A percentile compares a stretch with the other conserved stretches of the same genome.
Conservation (phyloP, 768 basidiomycete genomes). For the Mycena olivaceomarginata region DNA sequence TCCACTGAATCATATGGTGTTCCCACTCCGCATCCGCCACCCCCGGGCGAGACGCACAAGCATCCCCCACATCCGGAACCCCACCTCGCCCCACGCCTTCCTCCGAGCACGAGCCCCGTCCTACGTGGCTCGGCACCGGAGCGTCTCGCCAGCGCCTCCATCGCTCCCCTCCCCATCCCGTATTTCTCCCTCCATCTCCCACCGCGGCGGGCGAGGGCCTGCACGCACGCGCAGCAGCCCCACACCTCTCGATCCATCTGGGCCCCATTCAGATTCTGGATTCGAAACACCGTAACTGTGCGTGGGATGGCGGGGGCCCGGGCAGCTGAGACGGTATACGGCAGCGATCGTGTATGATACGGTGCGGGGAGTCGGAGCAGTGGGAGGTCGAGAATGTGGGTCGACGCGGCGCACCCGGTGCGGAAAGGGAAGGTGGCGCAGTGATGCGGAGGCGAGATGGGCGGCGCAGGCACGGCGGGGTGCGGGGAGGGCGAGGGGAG, state of each 20-base stretch:
- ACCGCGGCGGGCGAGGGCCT: background rate
- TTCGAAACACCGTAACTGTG: background rate
- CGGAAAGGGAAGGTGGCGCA: background rate
- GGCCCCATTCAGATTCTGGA: conserved; percentile 1
- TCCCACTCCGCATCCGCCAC: conserved; percentile 4
- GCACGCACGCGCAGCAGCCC: background rate
- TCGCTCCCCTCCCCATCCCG: conserved; percentile 3
- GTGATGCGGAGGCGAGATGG: conserved; percentile 10
- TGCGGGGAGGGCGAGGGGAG: conserved; percentile 1
- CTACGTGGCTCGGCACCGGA: background rate
- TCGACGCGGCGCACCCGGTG: background rate
- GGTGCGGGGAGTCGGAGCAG: background rate
- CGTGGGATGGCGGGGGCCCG: background rate
- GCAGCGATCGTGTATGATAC: background rate
- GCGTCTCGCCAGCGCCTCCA: background rate
- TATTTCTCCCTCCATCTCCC: conserved; percentile 5
- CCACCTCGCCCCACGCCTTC: too few species aligned
- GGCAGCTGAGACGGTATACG: background rate
- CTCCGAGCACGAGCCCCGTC: background rate
- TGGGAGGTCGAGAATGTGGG: background rate
- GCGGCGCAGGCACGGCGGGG: background rate
- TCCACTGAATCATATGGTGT: too few species aligned
- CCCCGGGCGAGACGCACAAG: background rate
- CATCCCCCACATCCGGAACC: background rate
- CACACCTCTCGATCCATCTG: conserved; percentile 13